A percentile compares a stretch with the other conserved stretches of the same genome.
Evolutionary conservation across 1,284 basidiomycete species (phyloP).

Genomic region (Apiotrichum montevideense): DNA sequence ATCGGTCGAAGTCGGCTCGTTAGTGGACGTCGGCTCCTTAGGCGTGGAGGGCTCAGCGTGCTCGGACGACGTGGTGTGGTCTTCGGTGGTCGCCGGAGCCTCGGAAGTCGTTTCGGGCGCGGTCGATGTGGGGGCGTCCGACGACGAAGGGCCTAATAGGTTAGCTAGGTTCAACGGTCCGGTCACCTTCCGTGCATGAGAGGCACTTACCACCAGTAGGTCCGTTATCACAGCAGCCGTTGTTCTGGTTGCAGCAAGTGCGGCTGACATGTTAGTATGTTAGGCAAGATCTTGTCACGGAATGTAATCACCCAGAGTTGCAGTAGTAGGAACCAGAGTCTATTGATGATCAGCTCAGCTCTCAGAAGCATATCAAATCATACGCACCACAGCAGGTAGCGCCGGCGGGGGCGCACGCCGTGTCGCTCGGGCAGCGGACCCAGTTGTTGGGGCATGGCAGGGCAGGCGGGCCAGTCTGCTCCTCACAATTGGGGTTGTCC

Average conservation of each 20-base stretch:
- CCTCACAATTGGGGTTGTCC: neutral
- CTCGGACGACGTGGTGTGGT: too few relatives aligned
- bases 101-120: too few relatives aligned
- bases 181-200: too few relatives aligned
- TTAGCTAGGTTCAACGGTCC: too few relatives aligned
- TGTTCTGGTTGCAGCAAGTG: neutral
- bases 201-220: too few relatives aligned
- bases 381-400: neutral
- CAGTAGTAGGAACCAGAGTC: neutral
- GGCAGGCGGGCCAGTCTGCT: neutral
- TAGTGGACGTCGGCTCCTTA: neutral
- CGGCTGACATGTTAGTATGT: neutral
- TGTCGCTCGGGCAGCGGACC: too few relatives aligned
- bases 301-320: neutral
- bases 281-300: neutral
- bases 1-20: neutral
- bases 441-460: too few relatives aligned
- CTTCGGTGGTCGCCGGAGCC: too few relatives aligned
- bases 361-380: too few relatives aligned
- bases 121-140: too few relatives aligned
- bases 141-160: too few relatives aligned
- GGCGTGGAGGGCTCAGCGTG: neutral
- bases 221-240: neutral
- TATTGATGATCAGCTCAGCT: neutral
- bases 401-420: neutral